A percentile compares a stretch with the other conserved stretches of the same genome.
Conservation (phyloP, 768 basidiomycete species). For the Rhodocollybia butyracea region DNA sequence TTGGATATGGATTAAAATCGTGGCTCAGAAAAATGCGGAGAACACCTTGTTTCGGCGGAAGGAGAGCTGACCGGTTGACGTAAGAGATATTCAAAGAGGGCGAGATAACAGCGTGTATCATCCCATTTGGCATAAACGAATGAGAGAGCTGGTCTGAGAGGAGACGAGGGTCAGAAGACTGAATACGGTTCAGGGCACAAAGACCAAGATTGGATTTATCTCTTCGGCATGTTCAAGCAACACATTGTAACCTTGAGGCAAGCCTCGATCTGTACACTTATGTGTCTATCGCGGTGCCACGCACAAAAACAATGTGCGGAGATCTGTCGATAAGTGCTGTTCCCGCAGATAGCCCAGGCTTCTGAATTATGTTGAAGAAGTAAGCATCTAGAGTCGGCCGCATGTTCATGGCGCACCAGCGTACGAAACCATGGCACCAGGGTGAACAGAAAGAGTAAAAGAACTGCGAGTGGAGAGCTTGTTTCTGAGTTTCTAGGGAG, state of each 20-base stretch:
- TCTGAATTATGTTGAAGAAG: not conserved
- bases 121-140: not conserved
- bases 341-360: not conserved
- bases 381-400: not conserved
- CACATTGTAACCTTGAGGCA: slow-evolving; percentile 10
- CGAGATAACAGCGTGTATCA: slow-evolving; percentile 8
- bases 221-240: not conserved
- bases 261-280: not conserved
- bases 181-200: slow-evolving; percentile 5
- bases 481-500: too few relatives aligned
- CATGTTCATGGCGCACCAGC: not conserved
- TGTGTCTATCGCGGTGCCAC: not conserved
- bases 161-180: slow-evolving; percentile 1
- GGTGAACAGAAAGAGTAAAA: too few relatives aligned
- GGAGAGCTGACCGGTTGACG: slow-evolving; percentile 7
- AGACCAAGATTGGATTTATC: not conserved
- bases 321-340: not conserved
- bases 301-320: slow-evolving; percentile 1
- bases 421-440: too few relatives aligned
- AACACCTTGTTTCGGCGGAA: not conserved
- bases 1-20: not conserved
- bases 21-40: not conserved
- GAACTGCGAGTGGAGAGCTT: too few relatives aligned
- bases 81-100: slow-evolving; percentile 1
- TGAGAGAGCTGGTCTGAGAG: not conserved